Base-by-base conservation (phyloP, 163 green algal species). In the Trebouxia gelatinosa region DNA sequence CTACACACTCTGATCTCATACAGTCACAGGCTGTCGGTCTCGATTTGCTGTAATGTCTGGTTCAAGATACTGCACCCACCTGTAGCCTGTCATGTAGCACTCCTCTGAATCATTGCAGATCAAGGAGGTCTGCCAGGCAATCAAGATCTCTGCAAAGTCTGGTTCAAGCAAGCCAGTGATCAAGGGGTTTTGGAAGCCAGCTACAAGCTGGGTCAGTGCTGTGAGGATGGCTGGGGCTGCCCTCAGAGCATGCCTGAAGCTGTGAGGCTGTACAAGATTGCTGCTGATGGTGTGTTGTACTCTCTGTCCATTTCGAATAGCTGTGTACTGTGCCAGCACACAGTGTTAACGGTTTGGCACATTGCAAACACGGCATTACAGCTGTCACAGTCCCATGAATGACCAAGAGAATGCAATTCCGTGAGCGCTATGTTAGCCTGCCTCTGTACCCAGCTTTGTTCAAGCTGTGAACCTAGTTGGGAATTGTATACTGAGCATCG, bases 161-260 rank as follows among this genome's bases (percentile, higher is more conserved):
- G 64, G 64, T 72, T 72, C n/a, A 16, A 46, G 37, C 21, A 43
- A 21, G 23, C 64, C 5, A 6, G 35, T 32, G 23, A 72, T 7
- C 35, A 54, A 43, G 50, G 32, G 5, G n/a, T 72, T 19, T 37
- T 37, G 4, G 64, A 72, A 17, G 64, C 64, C 26, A 72, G 6
- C 6, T 72, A 72, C 64, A 72, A 72, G 64, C 64, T 72, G 64
- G 64, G 35, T 26, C 64, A 72, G 35, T 72, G 64, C 23, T 50
- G 23, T 0, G 64, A 72, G 32, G 64, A 72, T 35, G 64, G 64
- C 19, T 72, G 64, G 64, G 64, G 64, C 35, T 72, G 64, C 34
- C 7, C 4, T 16, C 13, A 17, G 6, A 19, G 34, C 37, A 16
- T 72, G 35, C 35, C 38, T 26, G 37, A 51, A 4, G 64, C 64